phyloP scores from a whole-genome alignment of 495 filamentous ascomycete species.

The Rhizodiscina lignyota region DNA sequence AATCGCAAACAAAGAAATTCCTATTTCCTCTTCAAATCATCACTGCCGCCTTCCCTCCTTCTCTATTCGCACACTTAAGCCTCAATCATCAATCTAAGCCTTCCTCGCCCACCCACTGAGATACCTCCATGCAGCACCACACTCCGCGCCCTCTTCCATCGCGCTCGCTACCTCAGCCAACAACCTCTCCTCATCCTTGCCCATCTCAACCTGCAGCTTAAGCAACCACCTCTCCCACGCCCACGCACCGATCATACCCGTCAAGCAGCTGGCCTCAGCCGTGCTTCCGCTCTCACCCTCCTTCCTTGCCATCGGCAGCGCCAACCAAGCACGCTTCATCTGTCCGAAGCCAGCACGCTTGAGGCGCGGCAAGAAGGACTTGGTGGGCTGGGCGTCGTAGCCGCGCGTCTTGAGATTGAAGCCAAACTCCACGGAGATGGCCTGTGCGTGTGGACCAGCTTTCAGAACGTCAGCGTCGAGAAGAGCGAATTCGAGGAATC shows the following conservation, averaged over 20 bases:
- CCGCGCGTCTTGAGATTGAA: slow-evolving; percentile 74
- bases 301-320: slow-evolving; percentile 49
- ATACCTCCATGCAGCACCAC: slow-evolving; percentile 70
- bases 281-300: slow-evolving; percentile 40
- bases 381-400: slow-evolving; percentile 74
- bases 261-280: slow-evolving; percentile 53
- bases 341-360: slow-evolving; percentile 54
- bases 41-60: no score
- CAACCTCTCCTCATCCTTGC: slow-evolving; percentile 39
- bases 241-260: slow-evolving; percentile 75
- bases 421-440: slow-evolving; percentile 75
- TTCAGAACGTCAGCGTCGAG: slow-evolving; percentile 81
- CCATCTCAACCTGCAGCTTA: slow-evolving; percentile 71
- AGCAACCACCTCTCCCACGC: slow-evolving; percentile 94
- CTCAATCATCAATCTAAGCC: slow-evolving; percentile 8
- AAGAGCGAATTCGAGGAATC: slow-evolving; percentile 76
- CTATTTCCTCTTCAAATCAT: no score
- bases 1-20: no score
- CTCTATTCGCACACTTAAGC: no score
- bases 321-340: slow-evolving; percentile 77
- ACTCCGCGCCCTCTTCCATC: slow-evolving; percentile 67
- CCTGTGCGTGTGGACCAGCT: slow-evolving; percentile 56
- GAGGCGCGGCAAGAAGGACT: slow-evolving; percentile 60
- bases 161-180: slow-evolving; percentile 65
- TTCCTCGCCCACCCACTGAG: slow-evolving; percentile 85